A percentile compares a stretch with the other conserved stretches of the same genome.
Conservation (phyloP, 768 basidiomycete genomes). For the Amanita jacksonii region DNA sequence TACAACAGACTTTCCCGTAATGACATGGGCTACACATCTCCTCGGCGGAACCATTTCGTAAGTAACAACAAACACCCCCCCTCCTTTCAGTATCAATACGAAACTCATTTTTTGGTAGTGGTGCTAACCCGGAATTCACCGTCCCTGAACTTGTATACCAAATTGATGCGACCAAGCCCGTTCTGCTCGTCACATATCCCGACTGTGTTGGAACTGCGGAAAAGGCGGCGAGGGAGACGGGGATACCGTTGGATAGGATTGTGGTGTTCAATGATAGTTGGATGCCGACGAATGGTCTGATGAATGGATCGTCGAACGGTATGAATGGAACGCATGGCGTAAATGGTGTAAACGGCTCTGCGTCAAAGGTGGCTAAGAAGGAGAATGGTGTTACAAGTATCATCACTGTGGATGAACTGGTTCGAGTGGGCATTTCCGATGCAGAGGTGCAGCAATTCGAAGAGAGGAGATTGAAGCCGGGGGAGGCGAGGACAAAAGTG, state of each 20-base stretch:
- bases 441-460: constrained; percentile 6
- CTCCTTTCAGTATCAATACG: background rate
- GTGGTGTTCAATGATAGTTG: constrained; percentile 30
- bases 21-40: too few species aligned
- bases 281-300: too few species aligned
- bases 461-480: constrained; percentile 41
- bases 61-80: too few species aligned
- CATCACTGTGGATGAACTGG: constrained; percentile 19
- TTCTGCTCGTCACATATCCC: constrained; percentile 38
- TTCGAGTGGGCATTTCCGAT: too few species aligned
- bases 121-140: constrained; percentile 52
- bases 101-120: constrained; percentile 20
- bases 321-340: too few species aligned
- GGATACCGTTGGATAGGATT: constrained; percentile 33
- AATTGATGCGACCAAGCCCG: constrained; percentile 36
- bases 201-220: constrained; percentile 34
- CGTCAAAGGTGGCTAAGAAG: too few species aligned
- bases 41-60: too few species aligned
- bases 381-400: too few species aligned
- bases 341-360: too few species aligned
- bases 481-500: constrained; percentile 59
- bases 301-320: too few species aligned
- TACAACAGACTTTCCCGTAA: too few species aligned
- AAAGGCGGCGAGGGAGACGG: constrained; percentile 27
- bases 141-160: constrained; percentile 47